Evolutionary conservation across 2,329 filamentous ascomycete genomes (phyloP), one percentile per base, ranked within the genome.

Genomic region (Periconia digitata): DNA sequence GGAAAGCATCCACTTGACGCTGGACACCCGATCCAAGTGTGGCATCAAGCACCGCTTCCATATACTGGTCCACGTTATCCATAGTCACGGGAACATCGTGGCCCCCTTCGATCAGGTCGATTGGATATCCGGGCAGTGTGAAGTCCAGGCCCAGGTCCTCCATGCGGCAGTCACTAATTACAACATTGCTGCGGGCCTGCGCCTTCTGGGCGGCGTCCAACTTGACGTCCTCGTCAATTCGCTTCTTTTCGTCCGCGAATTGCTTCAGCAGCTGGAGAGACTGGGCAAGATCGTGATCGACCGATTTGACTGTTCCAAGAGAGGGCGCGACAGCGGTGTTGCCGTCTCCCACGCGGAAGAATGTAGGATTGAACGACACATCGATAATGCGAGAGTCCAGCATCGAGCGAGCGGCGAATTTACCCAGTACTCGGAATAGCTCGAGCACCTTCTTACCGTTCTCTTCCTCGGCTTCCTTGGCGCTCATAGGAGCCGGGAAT

Each of bases 331-430:
- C 85, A 0, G 83, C 75, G 15, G 76, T 76, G 13, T 76, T 80
- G 38, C 79, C 82, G 60, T 95, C 89, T 15, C 89, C 90, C 55
- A 96, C 89, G 49, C 92, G 89, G 85, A 99, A 99, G 76, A 99
- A 96, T 6, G 91, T 95, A 1, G 94, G 89, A 67, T 96, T 99
- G 74, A 99, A 94, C 47, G 92, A 94, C 57, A 99, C 85, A 63
- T 99, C 94, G 59, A 99, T 96, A 67, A 99, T 97, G 45, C 94
- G 85, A 1, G 92, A 96, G 69, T 99, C 94, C 44, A 99, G 86
- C 94, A 99, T 97, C 0, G 94, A 96, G 43, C 94, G 85, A 23
- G 95, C 94, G 40, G 97, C 92, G 69, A 99, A 99, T 67, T 96
- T 97, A 60, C 94, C 94, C 18, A 99, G 85, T 66, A 92, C 87